Conservation (phyloP, 2,329 filamentous ascomycete species). For the Claviceps digitariae region DNA sequence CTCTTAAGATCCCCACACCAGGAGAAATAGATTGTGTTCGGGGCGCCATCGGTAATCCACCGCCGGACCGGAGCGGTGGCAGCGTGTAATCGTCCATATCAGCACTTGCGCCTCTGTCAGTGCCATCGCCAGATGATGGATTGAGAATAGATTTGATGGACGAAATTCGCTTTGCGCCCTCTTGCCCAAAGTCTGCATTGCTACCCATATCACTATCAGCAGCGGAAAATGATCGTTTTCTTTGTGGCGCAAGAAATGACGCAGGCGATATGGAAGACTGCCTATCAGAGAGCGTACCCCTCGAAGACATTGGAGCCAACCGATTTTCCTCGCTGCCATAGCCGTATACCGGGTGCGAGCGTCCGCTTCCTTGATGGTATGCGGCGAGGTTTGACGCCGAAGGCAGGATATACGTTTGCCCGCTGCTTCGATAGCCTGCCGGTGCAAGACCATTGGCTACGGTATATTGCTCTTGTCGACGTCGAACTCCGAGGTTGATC, state of each 20-base stretch:
- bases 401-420: constrained; percentile 30
- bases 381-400: constrained; percentile 32
- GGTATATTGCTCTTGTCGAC: constrained; percentile 28
- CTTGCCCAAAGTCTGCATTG: constrained; percentile 25
- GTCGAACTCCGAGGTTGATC: constrained; percentile 45
- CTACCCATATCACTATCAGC: constrained; percentile 36
- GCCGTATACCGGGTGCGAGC: constrained; percentile 23
- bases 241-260: constrained; percentile 43
- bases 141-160: constrained; percentile 69
- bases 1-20: constrained; percentile 2
- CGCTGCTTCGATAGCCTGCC: constrained; percentile 26
- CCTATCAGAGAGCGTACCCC: constrained; percentile 30
- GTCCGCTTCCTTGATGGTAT: constrained; percentile 34
- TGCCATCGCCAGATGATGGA: constrained; percentile 24
- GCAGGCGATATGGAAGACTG: constrained; percentile 47
- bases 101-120: constrained; percentile 19
- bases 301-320: constrained; percentile 40
- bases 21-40: constrained; percentile 15
- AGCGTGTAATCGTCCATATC: constrained; percentile 25
- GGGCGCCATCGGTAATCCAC: constrained; percentile 4
- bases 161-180: constrained; percentile 48
- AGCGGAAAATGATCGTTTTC: constrained; percentile 56
- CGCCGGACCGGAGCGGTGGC: constrained; percentile 30
- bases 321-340: constrained; percentile 43
- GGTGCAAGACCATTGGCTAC: constrained; percentile 33